phyloP scores from a whole-genome alignment of 371 early-diverging fungal genomes.

The Saksenaea vasiformis region DNA sequence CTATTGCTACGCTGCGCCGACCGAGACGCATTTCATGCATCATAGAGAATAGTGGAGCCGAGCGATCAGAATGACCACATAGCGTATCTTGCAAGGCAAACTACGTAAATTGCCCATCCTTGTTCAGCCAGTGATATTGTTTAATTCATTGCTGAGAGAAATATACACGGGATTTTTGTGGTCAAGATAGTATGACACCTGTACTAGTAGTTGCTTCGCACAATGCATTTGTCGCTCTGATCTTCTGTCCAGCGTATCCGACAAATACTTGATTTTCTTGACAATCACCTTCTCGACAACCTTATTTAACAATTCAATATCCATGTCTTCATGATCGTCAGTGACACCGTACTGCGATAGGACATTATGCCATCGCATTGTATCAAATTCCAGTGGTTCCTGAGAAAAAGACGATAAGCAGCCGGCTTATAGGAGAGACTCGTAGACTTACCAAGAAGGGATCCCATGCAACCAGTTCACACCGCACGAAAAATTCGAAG shows the following conservation, averaged over 20 bases:
- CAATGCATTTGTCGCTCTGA: conserved; percentile 42
- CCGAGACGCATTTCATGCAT: no score
- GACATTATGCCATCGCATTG: conserved; percentile 56
- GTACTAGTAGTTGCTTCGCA: conserved; percentile 36
- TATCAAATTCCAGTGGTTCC: conserved; percentile 48
- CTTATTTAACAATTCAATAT: conserved; percentile 57
- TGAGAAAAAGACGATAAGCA: not conserved
- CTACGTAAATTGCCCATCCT: not conserved
- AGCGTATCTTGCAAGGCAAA: not conserved
- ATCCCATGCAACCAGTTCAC: conserved; percentile 65
- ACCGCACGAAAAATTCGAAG: conserved; percentile 70
- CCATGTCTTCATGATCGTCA: conserved; percentile 53
- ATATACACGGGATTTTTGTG: conserved; percentile 34
- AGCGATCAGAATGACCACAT: no score
- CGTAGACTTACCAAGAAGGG: conserved; percentile 45
- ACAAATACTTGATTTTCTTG: conserved; percentile 31
- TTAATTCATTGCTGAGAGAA: not conserved
- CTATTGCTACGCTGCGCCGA: not conserved
- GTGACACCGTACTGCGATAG: conserved; percentile 50
- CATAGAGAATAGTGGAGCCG: no score
- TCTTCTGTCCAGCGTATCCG: conserved; percentile 33
- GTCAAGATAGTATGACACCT: conserved; percentile 51
- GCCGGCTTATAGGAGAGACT: no score
- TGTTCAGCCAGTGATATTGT: not conserved
- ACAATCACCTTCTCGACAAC: conserved; percentile 52